A percentile compares a stretch with the other conserved stretches of the same genome.
Evolutionary conservation across 2,329 filamentous ascomycete genomes (phyloP).

Genomic region (Ophiostoma triangulosporum): DNA sequence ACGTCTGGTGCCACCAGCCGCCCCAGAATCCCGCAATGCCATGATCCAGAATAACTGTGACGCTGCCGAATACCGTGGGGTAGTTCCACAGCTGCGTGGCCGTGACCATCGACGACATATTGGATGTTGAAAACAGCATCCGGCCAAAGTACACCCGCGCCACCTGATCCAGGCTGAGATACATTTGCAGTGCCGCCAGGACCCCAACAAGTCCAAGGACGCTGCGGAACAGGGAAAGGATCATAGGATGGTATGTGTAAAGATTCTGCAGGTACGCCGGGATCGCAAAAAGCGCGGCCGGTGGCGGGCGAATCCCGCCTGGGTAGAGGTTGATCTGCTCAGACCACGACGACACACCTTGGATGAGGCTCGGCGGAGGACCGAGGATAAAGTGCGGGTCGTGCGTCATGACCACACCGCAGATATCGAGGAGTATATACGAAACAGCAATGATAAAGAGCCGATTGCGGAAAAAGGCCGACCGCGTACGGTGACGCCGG

Average conservation of each 20-base stretch:
- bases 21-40: constrained; percentile 77
- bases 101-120: constrained; percentile 32
- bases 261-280: constrained; percentile 24
- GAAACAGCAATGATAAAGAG: constrained; percentile 34
- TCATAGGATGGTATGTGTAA: not conserved
- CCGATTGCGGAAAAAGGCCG: constrained; percentile 31
- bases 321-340: constrained; percentile 4
- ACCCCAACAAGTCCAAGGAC: constrained; percentile 42
- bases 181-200: constrained; percentile 43
- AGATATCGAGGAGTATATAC: constrained; percentile 56
- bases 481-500: constrained; percentile 27
- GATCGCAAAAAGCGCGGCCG: constrained; percentile 23
- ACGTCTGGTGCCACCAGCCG: constrained; percentile 81
- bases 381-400: constrained; percentile 66
- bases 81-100: constrained; percentile 38
- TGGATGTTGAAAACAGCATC: not conserved
- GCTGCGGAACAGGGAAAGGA: constrained; percentile 30
- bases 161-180: constrained; percentile 36
- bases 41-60: constrained; percentile 43
- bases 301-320: constrained; percentile 16
- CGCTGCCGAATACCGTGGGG: constrained; percentile 42
- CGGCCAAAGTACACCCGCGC: constrained; percentile 5
- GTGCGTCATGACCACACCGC: constrained; percentile 54
- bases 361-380: constrained; percentile 18
- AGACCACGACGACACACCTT: constrained; percentile 15